Conservation (phyloP, 2,329 filamentous ascomycete genomes). For the Geosmithia putterillii region DNA sequence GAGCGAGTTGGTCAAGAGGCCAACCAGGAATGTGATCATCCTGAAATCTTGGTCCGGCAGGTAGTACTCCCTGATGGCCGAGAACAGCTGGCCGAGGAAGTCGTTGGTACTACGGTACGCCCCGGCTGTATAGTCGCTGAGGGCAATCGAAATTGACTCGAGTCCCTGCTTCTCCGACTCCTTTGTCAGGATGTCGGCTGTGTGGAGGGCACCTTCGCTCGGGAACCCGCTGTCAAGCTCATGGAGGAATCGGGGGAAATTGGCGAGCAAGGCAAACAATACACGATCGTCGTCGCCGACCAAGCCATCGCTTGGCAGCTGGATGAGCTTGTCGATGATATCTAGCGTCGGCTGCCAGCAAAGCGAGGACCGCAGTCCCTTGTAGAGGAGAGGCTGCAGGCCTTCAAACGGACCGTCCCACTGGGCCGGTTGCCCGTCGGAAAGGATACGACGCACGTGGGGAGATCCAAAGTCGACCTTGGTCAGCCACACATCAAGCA, state of each 20-base stretch:
- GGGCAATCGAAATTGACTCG: constrained; percentile 51
- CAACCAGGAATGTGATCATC: constrained; percentile 81
- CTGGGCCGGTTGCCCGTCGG: constrained; percentile 66
- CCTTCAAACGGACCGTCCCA: constrained; percentile 90
- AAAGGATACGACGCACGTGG: constrained; percentile 54
- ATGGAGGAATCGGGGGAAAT: constrained; percentile 74
- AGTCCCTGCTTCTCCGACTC: constrained; percentile 65
- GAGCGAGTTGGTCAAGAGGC: constrained; percentile 76
- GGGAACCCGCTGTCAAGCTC: constrained; percentile 56
- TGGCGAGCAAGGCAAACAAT: constrained; percentile 81
- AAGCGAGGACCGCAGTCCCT: constrained; percentile 76
- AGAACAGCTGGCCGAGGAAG: constrained; percentile 63
- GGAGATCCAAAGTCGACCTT: constrained; percentile 71
- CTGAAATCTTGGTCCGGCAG: constrained; percentile 74
- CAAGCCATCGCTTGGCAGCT: constrained; percentile 65
- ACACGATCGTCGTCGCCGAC: constrained; percentile 74
- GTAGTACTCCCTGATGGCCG: constrained; percentile 63
- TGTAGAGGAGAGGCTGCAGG: constrained; percentile 75
- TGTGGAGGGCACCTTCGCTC: constrained; percentile 43
- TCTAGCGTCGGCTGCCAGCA: constrained; percentile 69
- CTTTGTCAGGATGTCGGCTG: constrained; percentile 56
- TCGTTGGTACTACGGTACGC: constrained; percentile 59
- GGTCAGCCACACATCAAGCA: constrained; percentile 76
- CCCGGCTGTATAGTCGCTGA: constrained; percentile 58
- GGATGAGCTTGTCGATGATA: constrained; percentile 66